Conservation (phyloP, 768 basidiomycete genomes). For the Tulasnella calospora region DNA sequence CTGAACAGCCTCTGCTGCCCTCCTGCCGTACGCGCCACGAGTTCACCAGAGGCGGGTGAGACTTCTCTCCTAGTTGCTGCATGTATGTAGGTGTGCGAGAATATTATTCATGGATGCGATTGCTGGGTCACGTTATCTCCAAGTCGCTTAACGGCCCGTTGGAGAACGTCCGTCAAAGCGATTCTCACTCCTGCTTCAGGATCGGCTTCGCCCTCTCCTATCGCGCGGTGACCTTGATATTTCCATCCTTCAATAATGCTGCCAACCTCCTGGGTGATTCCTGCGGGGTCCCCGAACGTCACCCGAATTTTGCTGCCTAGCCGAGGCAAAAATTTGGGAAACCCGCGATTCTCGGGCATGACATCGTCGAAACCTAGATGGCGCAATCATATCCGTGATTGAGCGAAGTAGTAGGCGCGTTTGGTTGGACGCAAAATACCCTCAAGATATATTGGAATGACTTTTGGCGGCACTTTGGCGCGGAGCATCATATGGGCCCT, state of each 20-base stretch:
- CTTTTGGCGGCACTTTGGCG: conserved; percentile 55
- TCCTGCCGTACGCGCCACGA: background rate
- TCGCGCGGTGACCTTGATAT: background rate
- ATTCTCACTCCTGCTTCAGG: conserved; percentile 8
- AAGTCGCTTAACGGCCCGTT: conserved; percentile 2
- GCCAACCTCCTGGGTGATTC: conserved; percentile 15
- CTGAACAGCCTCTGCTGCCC: background rate
- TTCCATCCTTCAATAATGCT: conserved; percentile 8
- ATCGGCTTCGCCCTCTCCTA: background rate
- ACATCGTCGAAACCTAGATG: conserved; percentile 70
- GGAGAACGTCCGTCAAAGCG: conserved; percentile 8
- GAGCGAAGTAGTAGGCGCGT: background rate
- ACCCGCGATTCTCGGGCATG: conserved; percentile 80
- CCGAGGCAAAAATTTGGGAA: conserved; percentile 69
- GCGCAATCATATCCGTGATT: background rate
- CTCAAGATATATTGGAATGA: conserved; percentile 94
- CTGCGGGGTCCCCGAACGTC: conserved; percentile 66
- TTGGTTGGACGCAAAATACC: conserved; percentile 40
- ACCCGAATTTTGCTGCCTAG: conserved; percentile 60
- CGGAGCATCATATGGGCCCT: conserved; percentile 84
- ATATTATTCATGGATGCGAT: background rate
- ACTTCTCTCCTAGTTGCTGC: background rate
- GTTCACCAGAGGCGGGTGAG: background rate
- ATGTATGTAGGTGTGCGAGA: background rate
- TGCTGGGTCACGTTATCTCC: conserved; percentile 17